Evolutionary conservation across 331 rosid species (phyloP).

Genomic region (Quercus lobata): DNA sequence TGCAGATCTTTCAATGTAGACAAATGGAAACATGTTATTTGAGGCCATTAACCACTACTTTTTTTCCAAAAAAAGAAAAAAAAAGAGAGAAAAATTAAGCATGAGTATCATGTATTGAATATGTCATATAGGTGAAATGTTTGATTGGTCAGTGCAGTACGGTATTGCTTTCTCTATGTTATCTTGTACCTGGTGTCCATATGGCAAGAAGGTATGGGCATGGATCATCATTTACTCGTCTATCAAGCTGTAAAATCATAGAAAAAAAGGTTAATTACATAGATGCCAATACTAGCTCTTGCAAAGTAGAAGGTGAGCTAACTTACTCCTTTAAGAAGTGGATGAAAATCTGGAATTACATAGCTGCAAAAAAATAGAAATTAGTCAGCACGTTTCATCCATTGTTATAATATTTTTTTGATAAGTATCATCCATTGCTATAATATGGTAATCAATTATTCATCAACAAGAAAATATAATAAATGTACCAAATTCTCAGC

Average conservation of each 20-base stretch:
- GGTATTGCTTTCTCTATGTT: neutral
- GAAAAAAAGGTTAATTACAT: neutral
- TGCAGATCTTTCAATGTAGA: neutral
- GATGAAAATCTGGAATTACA: conserved; percentile 67
- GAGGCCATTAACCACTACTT: neutral
- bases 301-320: neutral
- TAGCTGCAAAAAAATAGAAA: conserved; percentile 49
- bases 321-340: conserved; percentile 48
- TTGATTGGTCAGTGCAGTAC: neutral
- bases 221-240: conserved; percentile 59
- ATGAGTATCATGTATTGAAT: neutral
- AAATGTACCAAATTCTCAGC: neutral
- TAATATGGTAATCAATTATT: too few relatives aligned
- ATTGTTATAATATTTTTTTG: too few relatives aligned
- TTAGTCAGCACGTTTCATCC: neutral
- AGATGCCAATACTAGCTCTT: neutral
- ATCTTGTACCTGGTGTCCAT: conserved; percentile 54
- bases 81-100: neutral
- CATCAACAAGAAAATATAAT: neutral
- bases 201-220: conserved; percentile 57
- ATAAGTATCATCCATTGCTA: neutral
- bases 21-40: neutral
- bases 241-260: conserved; percentile 32
- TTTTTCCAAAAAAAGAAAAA: neutral
- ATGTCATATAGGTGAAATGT: neutral